These are phyloP conservation scores for Aegilops longissima DNA, from an alignment of 176 grass and related monocot species.

Conservation along the genomic window DNA sequence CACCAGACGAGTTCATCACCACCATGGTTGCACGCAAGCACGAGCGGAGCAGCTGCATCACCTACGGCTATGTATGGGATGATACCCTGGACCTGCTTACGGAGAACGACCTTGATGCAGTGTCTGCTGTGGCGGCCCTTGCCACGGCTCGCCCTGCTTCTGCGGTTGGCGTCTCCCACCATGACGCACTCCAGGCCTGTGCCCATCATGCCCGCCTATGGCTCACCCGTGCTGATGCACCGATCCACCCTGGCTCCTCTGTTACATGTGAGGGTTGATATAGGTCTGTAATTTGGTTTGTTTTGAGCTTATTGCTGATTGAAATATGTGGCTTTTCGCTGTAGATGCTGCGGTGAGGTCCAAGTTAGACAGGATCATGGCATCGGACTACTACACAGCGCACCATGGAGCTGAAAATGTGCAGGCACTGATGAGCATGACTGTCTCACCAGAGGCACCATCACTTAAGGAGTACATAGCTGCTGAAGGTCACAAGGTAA, in stretches of 20 bases:
- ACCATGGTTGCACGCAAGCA: no score
- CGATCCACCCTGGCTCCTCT: no score
- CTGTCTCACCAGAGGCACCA: not conserved
- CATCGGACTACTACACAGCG: conserved; percentile 68
- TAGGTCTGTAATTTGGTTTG: not conserved
- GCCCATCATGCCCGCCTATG: conserved; percentile 18
- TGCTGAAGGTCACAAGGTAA: conserved; percentile 35
- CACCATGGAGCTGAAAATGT: conserved; percentile 29
- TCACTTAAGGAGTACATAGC: not conserved
- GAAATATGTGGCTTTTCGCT: not conserved
- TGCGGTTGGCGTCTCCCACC: no score
- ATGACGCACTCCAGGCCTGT: no score
- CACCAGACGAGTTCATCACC: no score
- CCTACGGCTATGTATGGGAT: no score
- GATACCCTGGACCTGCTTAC: no score
- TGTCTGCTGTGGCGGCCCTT: no score
- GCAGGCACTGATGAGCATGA: conserved; percentile 9
- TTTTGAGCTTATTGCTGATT: not conserved
- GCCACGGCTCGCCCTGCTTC: no score
- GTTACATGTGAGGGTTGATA: conserved; percentile 61
- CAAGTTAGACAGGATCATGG: conserved; percentile 61
- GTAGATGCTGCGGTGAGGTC: conserved; percentile 76
- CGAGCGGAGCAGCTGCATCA: no score
- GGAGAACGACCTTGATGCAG: no score
- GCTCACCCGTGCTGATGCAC: conserved; percentile 19